Percentiles rank a stretch among this genome's conserved stretches.
phyloP scores from a whole-genome alignment of 768 basidiomycete species.

The Scleroderma bovista region DNA sequence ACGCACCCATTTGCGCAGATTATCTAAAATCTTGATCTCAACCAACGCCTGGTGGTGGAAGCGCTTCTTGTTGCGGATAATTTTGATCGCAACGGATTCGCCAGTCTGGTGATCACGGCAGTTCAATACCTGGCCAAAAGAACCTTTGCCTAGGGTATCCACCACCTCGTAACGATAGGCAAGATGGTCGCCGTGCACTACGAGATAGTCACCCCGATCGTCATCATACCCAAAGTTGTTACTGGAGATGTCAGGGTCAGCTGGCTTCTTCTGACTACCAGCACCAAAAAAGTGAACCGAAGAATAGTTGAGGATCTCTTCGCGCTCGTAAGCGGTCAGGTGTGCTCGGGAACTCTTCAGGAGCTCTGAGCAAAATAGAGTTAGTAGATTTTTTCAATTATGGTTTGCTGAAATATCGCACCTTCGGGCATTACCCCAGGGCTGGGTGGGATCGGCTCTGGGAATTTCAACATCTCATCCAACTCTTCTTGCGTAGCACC shows the following conservation, averaged over 20 bases:
- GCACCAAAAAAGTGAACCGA: slow-evolving; percentile 79
- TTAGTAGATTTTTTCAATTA: neutral
- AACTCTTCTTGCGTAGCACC: slow-evolving; percentile 85
- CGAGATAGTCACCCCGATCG: slow-evolving; percentile 93
- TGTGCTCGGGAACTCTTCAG: slow-evolving; percentile 60
- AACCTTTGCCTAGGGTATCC: slow-evolving; percentile 93
- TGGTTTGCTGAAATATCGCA: slow-evolving; percentile 32
- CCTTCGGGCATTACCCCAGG: slow-evolving; percentile 63
- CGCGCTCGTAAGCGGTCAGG: slow-evolving; percentile 83
- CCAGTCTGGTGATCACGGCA: slow-evolving; percentile 96
- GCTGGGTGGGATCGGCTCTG: slow-evolving; percentile 77
- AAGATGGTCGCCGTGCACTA: slow-evolving; percentile 87
- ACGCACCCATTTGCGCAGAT: slow-evolving; percentile 93
- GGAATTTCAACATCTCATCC: slow-evolving; percentile 86
- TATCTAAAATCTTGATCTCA: slow-evolving; percentile 98
- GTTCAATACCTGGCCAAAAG: slow-evolving; percentile 94
- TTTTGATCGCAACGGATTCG: slow-evolving; percentile 96
- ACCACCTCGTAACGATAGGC: slow-evolving; percentile 95
- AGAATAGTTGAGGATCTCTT: slow-evolving; percentile 86
- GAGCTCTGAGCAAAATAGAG: slow-evolving; percentile 39
- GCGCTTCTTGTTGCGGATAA: slow-evolving; percentile 98
- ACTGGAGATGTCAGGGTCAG: slow-evolving; percentile 60
- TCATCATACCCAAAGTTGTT: slow-evolving; percentile 98
- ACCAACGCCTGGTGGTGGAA: slow-evolving; percentile 98
- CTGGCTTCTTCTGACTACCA: slow-evolving; percentile 77